Base-by-base conservation (phyloP, 2,329 filamentous ascomycete species). In the Neofusicoccum laricinum region DNA sequence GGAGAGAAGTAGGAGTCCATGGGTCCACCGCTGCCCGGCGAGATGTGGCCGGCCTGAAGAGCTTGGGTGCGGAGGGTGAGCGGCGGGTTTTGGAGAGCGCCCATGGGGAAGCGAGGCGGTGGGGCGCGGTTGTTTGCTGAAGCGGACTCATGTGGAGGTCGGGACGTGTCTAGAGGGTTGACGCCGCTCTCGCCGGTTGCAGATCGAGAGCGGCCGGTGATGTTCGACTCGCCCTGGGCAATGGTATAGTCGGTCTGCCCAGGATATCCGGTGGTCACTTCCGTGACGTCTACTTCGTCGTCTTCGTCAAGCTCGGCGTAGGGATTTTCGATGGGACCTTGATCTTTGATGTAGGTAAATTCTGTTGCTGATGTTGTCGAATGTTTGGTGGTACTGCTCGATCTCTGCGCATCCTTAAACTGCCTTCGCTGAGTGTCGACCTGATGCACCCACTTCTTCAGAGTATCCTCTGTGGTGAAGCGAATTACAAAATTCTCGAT, bases 401-500 rank as follows among this genome's bases (percentile, higher is more conserved):
- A 83, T 49, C 63, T 51, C n/a, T 59, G 51, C 87, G 79, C 69
- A 41, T 84, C 81, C 64, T 76, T 76, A 71, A 80, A 81, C 8
- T 81, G 77, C 49, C 81, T 77, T 66, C 92, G 85, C 77, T 97
- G 93, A 2, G 80, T 83, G 68, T 96, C 91, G 30, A 97, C 87
- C 45, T 91, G 88, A 8, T 82, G 82, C 32, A 90, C 89, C 95
- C 95, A 99, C 74, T 94, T 97, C 77, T 90, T 93, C 88, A 98
- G 93, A 14, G 85, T 88, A 69, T 97, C 93, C 76, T 99, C 95
- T 66, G 94, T 95, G 58, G 87, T 85, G 76, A 97, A 98, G 69
- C 92, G 91, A 73, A 99, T 96, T 71, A 94, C 89, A 76, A 99
- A 98, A 73, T 96, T 97, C 75, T 99, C 94, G 36, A 97, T 92